Evolutionary conservation across 2,329 filamentous ascomycete species (phyloP), one percentile per base, ranked within the genome.

Genomic region (Xylaria sp.): DNA sequence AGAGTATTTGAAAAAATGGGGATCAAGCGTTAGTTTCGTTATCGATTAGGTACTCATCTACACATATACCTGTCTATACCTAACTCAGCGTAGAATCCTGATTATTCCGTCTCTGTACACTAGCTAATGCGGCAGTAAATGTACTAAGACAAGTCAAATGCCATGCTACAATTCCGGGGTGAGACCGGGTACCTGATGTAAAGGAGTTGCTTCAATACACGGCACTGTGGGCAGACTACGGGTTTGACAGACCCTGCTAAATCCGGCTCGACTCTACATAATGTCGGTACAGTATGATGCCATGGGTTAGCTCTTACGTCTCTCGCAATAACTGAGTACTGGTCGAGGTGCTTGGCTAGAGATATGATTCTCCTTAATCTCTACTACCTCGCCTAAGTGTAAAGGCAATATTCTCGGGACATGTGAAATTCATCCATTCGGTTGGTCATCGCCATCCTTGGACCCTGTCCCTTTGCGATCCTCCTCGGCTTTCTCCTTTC

Each of bases 401-500:
- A 51, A 47, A 21, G 47, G 29, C 50, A 10, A 21, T 63, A 42
- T 59, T 58, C 44, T 35, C 53, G 8, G 40, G 50, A 37, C 60
- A 48, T 47, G 55, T 16, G 10, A 3, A n/a, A 44, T 61, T 77
- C 68, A 78, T 71, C 76, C 78, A 57, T 78, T 77, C 2, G 79
- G 74, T 71, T 80, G 78, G 40, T 81, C 82, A 70, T 83, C 82
- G 53, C 76, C 77, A 57, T 81, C 81, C 68, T 81, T 78, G 58
- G 79, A 78, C 51, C 78, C 79, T 67, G 81, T 77, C 53, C 79
- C 80, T 72, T 82, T 78, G 23, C 70, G 81, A 60, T 84, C 89
- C 71, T 89, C 87, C 47, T 91, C 90, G 3, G 82, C 85, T 80
- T 94, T 96, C 69, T 97, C 94, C 84, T 97, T 98, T 75, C 96